Evolutionary conservation across 1,284 basidiomycete species (phyloP).

Genomic region (Anthracocystis panici-leucophaei): DNA sequence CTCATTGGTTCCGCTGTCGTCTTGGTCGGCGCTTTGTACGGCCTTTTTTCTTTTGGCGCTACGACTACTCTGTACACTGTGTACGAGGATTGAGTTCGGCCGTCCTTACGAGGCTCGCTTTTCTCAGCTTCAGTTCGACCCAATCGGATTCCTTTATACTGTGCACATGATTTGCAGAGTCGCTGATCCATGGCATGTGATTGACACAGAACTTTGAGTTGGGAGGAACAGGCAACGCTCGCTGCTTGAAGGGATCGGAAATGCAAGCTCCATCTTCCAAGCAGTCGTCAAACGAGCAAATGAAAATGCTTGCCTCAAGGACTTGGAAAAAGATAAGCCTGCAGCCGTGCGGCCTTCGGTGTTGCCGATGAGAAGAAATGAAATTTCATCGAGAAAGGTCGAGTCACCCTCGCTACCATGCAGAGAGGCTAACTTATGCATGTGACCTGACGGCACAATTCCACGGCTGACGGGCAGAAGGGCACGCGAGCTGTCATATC

Average conservation of each 20-base stretch:
- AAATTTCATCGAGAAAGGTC: background rate
- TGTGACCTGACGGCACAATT: background rate
- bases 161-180: too few species aligned
- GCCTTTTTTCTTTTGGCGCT: background rate
- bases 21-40: slow-evolving; percentile 16
- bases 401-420: background rate
- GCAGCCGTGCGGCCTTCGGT: background rate
- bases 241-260: slow-evolving; percentile 4
- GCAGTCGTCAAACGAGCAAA: background rate
- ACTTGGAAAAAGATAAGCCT: background rate
- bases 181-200: too few species aligned
- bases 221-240: background rate
- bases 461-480: background rate
- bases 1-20: slow-evolving; percentile 1
- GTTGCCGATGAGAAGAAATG: background rate
- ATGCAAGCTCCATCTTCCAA: background rate
- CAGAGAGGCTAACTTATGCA: background rate
- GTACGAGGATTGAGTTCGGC: slow-evolving; percentile 10
- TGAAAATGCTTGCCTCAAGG: background rate
- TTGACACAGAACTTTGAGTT: background rate
- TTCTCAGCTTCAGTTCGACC: background rate
- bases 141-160: slow-evolving; percentile 1
- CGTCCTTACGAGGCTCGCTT: slow-evolving; percentile 3
- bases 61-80: too few species aligned
- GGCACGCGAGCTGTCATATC: slow-evolving; percentile 1